A percentile compares a stretch with the other conserved stretches of the same genome.
phyloP scores from a whole-genome alignment of 306 rosid genomes.

The Quercus wislizeni region DNA sequence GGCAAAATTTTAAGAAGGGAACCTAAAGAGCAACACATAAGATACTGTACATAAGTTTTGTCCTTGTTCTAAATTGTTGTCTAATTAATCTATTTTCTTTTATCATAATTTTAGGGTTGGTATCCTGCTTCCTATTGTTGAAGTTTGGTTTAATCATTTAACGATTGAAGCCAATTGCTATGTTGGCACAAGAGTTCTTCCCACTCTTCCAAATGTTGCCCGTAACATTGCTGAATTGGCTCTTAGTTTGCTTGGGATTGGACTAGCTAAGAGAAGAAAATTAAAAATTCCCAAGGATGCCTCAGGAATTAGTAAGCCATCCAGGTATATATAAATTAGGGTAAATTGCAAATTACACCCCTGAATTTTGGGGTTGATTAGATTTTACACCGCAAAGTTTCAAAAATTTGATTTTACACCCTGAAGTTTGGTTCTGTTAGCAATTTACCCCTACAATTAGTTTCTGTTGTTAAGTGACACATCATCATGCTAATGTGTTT shows the following conservation, averaged over 20 bases:
- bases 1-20: too few species aligned
- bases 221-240: constrained; percentile 54
- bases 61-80: not conserved
- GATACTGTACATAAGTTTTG: too few species aligned
- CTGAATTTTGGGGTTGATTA: not conserved
- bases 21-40: too few species aligned
- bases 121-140: constrained; percentile 77
- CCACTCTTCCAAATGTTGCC: constrained; percentile 70
- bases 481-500: too few species aligned
- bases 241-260: constrained; percentile 53
- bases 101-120: constrained; percentile 61
- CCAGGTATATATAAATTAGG: constrained; percentile 44
- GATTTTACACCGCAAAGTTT: too few species aligned
- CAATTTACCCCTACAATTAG: too few species aligned
- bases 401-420: too few species aligned
- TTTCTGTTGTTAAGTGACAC: too few species aligned
- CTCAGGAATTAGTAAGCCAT: constrained; percentile 79
- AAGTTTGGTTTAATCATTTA: constrained; percentile 74
- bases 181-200: constrained; percentile 76
- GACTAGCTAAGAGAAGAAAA: constrained; percentile 59
- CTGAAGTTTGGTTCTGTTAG: too few species aligned
- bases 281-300: constrained; percentile 82
- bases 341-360: too few species aligned
- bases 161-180: constrained; percentile 71
- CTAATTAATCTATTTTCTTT: not conserved